Conservation (phyloP, 1,284 basidiomycete genomes). For the Stygiomarasmius scandens region DNA sequence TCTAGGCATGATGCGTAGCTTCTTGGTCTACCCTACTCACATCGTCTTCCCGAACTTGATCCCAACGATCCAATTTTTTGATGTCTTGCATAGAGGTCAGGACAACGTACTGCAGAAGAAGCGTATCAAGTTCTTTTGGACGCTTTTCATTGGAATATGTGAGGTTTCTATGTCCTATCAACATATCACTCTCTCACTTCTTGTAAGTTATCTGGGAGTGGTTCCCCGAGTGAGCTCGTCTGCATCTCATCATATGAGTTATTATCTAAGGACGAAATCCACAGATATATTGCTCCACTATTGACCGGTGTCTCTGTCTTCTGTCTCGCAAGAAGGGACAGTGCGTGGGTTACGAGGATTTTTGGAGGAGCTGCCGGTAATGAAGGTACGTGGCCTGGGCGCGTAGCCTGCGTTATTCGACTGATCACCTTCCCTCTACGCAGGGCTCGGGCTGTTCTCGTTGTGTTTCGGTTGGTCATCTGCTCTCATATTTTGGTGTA, state of each 20-base stretch:
- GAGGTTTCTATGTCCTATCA: neutral
- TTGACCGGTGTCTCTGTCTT: conserved; percentile 61
- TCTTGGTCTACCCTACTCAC: conserved; percentile 30
- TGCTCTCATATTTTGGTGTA: neutral
- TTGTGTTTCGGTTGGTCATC: conserved; percentile 37
- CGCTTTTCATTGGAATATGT: conserved; percentile 42
- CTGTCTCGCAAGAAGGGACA: conserved; percentile 55
- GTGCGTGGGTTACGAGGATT: conserved; percentile 59
- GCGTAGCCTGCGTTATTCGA: conserved; percentile 25
- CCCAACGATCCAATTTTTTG: conserved; percentile 34
- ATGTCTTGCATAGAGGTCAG: conserved; percentile 18
- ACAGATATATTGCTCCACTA: conserved; percentile 32
- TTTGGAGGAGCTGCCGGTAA: conserved; percentile 53
- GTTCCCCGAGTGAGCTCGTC: conserved; percentile 33
- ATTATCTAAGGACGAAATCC: neutral
- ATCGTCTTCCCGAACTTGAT: conserved; percentile 30
- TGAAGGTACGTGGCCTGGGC: conserved; percentile 32
- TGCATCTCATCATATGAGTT: neutral
- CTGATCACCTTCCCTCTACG: conserved; percentile 29
- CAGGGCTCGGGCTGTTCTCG: conserved; percentile 32
- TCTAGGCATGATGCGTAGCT: conserved; percentile 23
- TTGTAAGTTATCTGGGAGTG: conserved; percentile 44
- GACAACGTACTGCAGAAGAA: conserved; percentile 31
- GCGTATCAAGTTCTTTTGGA: conserved; percentile 47
- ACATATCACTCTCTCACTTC: neutral